Evolutionary conservation across 2,329 filamentous ascomycete species (phyloP), one percentile per base, ranked within the genome.

Genomic region (Mycosphaerelloides madeirae): DNA sequence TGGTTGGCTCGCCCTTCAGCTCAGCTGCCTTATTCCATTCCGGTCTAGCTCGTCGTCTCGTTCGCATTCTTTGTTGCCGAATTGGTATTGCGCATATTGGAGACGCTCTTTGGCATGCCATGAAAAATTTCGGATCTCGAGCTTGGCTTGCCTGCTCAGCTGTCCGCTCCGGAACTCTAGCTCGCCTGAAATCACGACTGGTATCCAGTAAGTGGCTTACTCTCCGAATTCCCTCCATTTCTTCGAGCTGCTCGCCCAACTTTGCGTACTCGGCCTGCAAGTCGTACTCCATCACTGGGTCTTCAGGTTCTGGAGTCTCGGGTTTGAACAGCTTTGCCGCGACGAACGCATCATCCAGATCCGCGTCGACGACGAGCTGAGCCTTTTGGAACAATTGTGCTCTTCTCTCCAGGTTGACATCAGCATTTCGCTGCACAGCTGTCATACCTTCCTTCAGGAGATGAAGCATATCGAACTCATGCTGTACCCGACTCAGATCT

Each of bases 271-370:
- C 48, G 3, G 40, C 15, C 11, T 46, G 25, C 3, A 55, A 12
- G 15, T 53, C 53, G 11, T 48, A 36, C 1, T n/a, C n/a, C n/a
- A n/a, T n/a, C 38, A 29, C 12, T 38, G 18, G 3, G 42, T 16
- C 25, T 41, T 11, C 3, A 38, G 16, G 6, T 31, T 36, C 13
- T 13, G 16, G 5, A 16, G 31, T 2, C 31, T 13, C 16, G 1
- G 37, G 36, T 1, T 29, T 29, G 13, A 51, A 14, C 11, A 53
- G 19, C 3, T 29, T 29, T 6, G 47, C 52, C 20, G 18, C 18
- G 2, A 49, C 31, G 28, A 49, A 51, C 4, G 48, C 43, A 6
- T 51, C 48, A n/a, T 51, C 50, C 3, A 55, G 34, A 11, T 29
- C 20, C 1, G 36, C 43, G 12, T 15, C 44, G 14, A 44, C 29